Percentiles rank a stretch among this genome's conserved stretches.
These are phyloP conservation scores for Glebionis coronaria DNA, from an alignment of 129 eudicot species.

Conservation along the genomic window DNA sequence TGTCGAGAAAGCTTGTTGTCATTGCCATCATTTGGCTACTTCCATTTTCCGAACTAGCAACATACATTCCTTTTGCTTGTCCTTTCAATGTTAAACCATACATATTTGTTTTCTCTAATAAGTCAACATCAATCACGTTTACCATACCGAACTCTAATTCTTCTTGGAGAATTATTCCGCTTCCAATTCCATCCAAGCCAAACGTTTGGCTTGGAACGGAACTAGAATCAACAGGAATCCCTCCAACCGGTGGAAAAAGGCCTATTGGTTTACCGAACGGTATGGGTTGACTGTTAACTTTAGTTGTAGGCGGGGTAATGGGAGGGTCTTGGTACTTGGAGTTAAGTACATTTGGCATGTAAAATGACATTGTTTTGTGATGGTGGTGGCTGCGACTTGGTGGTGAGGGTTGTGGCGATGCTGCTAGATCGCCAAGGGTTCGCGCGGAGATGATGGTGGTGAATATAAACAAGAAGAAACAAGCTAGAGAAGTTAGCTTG, in stretches of 20 bases:
- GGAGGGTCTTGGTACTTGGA: conserved; percentile 24
- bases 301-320: conserved; percentile 25
- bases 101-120: conserved; percentile 27
- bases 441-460: conserved; percentile 33
- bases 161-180: conserved; percentile 35
- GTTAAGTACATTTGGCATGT: conserved; percentile 42
- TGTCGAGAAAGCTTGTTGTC: conserved; percentile 33
- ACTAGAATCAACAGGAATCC: conserved; percentile 28
- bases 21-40: conserved; percentile 53
- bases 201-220: conserved; percentile 25
- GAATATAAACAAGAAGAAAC: conserved; percentile 38
- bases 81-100: conserved; percentile 35
- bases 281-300: conserved; percentile 21
- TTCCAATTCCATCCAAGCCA: conserved; percentile 34
- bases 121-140: conserved; percentile 37
- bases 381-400: conserved; percentile 10
- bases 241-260: conserved; percentile 32
- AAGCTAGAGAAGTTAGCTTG: conserved; percentile 24
- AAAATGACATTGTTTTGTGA: conserved; percentile 38
- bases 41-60: conserved; percentile 39
- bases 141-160: conserved; percentile 46
- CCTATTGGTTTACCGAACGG: conserved; percentile 43
- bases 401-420: conserved; percentile 24
- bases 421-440: conserved; percentile 29
- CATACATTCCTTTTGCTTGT: conserved; percentile 52